These are phyloP conservation scores for Xeromyces bisporus DNA, from an alignment of 495 filamentous ascomycete species.

Conservation along the genomic window DNA sequence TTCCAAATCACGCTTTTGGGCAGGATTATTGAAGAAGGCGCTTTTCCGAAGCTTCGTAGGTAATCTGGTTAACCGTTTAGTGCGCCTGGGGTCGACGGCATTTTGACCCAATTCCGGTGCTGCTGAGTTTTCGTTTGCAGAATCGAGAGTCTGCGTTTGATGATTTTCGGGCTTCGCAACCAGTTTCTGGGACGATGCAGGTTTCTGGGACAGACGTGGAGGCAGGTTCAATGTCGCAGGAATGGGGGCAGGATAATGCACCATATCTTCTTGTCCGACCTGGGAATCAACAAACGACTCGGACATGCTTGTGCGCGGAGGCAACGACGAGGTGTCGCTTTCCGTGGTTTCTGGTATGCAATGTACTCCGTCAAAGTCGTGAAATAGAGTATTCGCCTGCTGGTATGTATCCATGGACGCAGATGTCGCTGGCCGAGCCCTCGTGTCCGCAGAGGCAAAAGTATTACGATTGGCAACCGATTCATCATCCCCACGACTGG, in stretches of 20 bases:
- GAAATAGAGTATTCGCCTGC: slow-evolving; percentile 55
- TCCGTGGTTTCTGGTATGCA: slow-evolving; percentile 36
- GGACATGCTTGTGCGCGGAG: slow-evolving; percentile 32
- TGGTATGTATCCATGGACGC: slow-evolving; percentile 54
- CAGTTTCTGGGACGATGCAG: slow-evolving; percentile 47
- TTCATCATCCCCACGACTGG: slow-evolving; percentile 7
- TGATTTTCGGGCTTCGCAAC: slow-evolving; percentile 46
- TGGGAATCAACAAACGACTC: slow-evolving; percentile 46
- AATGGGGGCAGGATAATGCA: slow-evolving; percentile 90
- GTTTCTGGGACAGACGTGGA: slow-evolving; percentile 64
- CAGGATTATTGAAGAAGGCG: slow-evolving; percentile 69
- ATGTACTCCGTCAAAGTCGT: slow-evolving; percentile 90
- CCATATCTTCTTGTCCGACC: slow-evolving; percentile 59
- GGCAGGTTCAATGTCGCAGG: slow-evolving; percentile 87
- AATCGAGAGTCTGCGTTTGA: slow-evolving; percentile 43
- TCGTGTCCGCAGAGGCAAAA: slow-evolving; percentile 9
- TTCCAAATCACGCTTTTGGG: slow-evolving; percentile 41
- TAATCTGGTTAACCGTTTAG: slow-evolving; percentile 33
- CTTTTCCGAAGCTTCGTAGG: slow-evolving; percentile 83
- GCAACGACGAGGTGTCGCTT: slow-evolving; percentile 19
- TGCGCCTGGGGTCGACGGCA: slow-evolving; percentile 7
- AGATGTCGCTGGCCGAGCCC: slow-evolving; percentile 27
- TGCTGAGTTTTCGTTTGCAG: slow-evolving; percentile 31
- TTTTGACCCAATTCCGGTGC: slow-evolving; percentile 13
- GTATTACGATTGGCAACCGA: too few relatives aligned